Evolutionary conservation across 2,329 filamentous ascomycete species (phyloP).

Genomic region (Bipolaris zeicola): DNA sequence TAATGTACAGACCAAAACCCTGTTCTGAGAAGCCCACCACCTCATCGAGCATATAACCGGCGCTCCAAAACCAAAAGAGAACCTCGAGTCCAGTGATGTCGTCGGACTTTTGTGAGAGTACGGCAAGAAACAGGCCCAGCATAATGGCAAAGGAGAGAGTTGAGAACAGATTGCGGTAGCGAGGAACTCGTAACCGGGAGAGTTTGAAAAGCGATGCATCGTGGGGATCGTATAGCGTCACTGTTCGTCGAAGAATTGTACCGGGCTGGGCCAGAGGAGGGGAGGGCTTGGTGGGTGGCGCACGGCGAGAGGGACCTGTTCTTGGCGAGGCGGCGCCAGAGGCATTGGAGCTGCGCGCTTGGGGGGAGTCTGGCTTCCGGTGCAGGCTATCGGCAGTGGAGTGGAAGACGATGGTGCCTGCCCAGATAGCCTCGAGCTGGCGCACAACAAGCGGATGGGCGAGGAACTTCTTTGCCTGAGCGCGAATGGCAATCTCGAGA

Average conservation of each 20-base stretch:
- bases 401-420: constrained; percentile 92
- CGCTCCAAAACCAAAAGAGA: constrained; percentile 97
- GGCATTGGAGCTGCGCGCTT: constrained; percentile 26
- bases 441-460: constrained; percentile 91
- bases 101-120: constrained; percentile 75
- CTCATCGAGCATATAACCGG: constrained; percentile 95
- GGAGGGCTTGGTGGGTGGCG: constrained; percentile 30
- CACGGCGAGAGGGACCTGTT: constrained; percentile 37
- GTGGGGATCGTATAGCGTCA: constrained; percentile 85
- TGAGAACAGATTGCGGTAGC: constrained; percentile 88
- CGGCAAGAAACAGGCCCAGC: constrained; percentile 82
- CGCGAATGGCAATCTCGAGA: constrained; percentile 89
- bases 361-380: constrained; percentile 57
- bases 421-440: constrained; percentile 97
- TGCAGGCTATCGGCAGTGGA: constrained; percentile 86
- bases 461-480: constrained; percentile 89
- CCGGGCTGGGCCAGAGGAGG: constrained; percentile 31
- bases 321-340: constrained; percentile 36
- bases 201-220: constrained; percentile 91
- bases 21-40: constrained; percentile 96
- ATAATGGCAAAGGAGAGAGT: constrained; percentile 85
- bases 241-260: constrained; percentile 68
- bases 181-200: constrained; percentile 85
- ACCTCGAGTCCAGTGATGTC: constrained; percentile 85
- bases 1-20: constrained; percentile 93